Conservation (phyloP, 352 stramenopile genomes). For the Elongisporangium anandrum region DNA sequence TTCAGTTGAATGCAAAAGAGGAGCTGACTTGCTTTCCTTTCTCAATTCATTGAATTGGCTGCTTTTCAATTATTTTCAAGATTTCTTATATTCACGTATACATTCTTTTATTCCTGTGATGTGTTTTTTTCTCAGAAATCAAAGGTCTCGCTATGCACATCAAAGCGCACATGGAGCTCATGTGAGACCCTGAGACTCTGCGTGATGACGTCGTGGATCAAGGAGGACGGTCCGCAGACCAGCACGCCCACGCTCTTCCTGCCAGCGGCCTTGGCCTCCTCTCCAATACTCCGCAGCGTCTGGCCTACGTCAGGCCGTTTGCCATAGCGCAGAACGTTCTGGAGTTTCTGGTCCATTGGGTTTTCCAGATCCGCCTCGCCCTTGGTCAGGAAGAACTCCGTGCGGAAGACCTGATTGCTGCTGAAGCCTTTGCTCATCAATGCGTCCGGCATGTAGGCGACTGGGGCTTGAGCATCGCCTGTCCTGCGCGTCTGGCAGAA, state of each 20-base stretch:
- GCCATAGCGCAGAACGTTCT: conserved; percentile 13
- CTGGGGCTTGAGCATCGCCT: background rate
- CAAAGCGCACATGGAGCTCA: conserved; percentile 27
- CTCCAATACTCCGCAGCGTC: conserved; percentile 19
- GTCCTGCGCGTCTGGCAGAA: too few species aligned
- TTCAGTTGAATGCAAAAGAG: too few species aligned
- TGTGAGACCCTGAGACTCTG: conserved; percentile 14
- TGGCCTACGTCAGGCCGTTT: conserved; percentile 18
- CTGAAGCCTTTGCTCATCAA: conserved; percentile 6
- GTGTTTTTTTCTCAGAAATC: conserved; percentile 17
- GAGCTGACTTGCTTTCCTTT: too few species aligned
- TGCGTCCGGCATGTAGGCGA: conserved; percentile 17
- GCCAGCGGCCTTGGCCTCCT: conserved; percentile 16
- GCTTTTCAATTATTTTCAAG: too few species aligned
- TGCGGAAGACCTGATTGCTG: conserved; percentile 16
- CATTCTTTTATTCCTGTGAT: too few species aligned
- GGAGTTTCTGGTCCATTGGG: conserved; percentile 16
- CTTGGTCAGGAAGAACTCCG: conserved; percentile 29
- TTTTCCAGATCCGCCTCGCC: conserved; percentile 15
- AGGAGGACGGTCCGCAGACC: conserved; percentile 26
- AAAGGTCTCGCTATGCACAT: conserved; percentile 34
- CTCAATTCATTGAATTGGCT: too few species aligned
- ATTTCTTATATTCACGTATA: too few species aligned
- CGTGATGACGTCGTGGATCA: conserved; percentile 26
- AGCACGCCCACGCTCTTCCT: conserved; percentile 32